Base-by-base conservation (phyloP, 1,284 basidiomycete genomes). In the Ganoderma lucidum region DNA sequence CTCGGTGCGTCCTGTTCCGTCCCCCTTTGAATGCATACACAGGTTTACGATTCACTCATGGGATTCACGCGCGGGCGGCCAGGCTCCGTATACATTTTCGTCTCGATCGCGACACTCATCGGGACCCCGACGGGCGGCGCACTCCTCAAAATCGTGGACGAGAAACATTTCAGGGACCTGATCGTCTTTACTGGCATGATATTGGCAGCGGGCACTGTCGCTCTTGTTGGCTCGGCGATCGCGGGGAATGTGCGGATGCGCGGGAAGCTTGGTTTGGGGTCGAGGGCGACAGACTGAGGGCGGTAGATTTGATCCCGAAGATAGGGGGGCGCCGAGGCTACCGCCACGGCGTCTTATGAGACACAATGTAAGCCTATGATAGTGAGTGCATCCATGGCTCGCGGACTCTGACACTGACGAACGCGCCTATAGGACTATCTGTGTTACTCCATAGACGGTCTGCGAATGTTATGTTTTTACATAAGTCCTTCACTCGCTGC, bases 211-310 rank as follows among this genome's bases (percentile, higher is more conserved):
- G 73, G 72, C 28, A 74, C 71, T 3, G 30, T 68, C 10, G 62
- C 61, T 17, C 63, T 68, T 9, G 48, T 58, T 12, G 58, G 44
- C 5, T 58, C 58, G 19, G 64, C 64, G 30, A 28, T 91, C 58
- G 96, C 94, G 12, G 53, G 53, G 28, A 30, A 14, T 9, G 51
- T 15, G 53, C 14, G 53, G 28, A 2, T 35, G 35, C 8, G 35
- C 8, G 35, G 35, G 35, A 35, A 35, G 35, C 35, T 44, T 4
- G 42, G 42, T 0, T 14, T 30, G 10, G 9, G 23, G 2, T 4
- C 48, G 23, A 53, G 23, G 48, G 23, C 12, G 10, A n/a, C 23
- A 23, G 45, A n/a, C 1, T 35, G 35, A 41, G 9, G 39, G 28
- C 42, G 17, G 42, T 17, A 17, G 35, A 5, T 19, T 6, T 6